These are phyloP conservation scores for Aeminium ludgeri DNA, from an alignment of 495 filamentous ascomycete genomes.

Conservation along the genomic window DNA sequence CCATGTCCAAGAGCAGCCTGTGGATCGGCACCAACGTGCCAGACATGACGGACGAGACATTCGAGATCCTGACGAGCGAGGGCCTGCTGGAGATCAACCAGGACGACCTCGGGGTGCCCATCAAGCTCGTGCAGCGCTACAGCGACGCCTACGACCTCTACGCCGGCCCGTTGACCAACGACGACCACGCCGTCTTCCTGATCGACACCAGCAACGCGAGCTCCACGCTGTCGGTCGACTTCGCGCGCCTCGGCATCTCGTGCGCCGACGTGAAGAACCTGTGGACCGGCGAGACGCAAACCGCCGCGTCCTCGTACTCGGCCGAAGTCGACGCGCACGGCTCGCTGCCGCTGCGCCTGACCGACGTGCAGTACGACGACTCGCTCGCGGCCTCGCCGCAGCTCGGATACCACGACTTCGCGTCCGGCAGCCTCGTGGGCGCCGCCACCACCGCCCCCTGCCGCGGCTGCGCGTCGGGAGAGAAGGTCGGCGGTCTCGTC, in stretches of 20 bases:
- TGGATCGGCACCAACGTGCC: conserved; percentile 5
- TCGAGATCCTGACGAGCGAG: conserved; percentile 9
- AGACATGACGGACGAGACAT: background rate
- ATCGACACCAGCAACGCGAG: background rate
- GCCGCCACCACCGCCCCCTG: background rate
- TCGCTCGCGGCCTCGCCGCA: background rate
- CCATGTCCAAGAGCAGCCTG: conserved; percentile 14
- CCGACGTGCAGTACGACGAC: background rate
- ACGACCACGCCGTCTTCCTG: background rate
- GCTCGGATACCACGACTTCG: background rate
- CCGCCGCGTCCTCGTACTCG: background rate
- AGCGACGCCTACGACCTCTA: conserved; percentile 15
- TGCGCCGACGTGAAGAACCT: background rate
- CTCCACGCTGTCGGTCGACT: background rate
- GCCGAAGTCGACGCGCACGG: background rate
- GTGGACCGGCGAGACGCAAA: background rate
- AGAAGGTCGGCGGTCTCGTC: background rate
- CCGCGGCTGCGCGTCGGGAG: background rate
- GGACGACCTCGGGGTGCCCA: conserved; percentile 9
- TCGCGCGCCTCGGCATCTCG: background rate
- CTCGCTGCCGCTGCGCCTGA: background rate
- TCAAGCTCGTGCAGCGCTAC: conserved; percentile 9
- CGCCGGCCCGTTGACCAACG: conserved; percentile 7
- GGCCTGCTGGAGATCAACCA: conserved; percentile 16
- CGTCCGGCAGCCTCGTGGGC: background rate